Conservation (phyloP, 306 rosid species). For the Cucumis melo region DNA sequence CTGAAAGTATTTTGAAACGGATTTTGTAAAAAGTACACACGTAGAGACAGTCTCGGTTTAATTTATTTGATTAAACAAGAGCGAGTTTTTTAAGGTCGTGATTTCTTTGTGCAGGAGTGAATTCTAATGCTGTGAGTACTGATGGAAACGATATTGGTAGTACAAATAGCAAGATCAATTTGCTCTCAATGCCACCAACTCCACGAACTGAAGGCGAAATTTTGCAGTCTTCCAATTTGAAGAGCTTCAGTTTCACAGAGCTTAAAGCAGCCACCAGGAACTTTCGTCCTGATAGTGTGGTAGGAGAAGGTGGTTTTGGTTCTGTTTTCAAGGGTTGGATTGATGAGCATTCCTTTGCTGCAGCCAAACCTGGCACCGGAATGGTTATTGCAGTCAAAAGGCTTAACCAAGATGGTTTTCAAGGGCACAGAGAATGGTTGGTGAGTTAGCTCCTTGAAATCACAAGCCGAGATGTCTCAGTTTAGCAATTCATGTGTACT, state of each 20-base stretch:
- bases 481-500: not conserved
- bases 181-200: slow-evolving; percentile 12
- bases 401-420: slow-evolving; percentile 46
- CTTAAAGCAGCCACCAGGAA: slow-evolving; percentile 44
- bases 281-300: slow-evolving; percentile 49
- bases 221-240: slow-evolving; percentile 22
- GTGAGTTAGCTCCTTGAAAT: slow-evolving; percentile 24
- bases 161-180: slow-evolving; percentile 16
- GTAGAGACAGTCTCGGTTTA: not conserved
- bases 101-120: slow-evolving; percentile 24
- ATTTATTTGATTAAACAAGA: not conserved
- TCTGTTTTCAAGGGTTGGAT: slow-evolving; percentile 70
- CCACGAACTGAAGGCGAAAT: slow-evolving; percentile 33
- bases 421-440: slow-evolving; percentile 76
- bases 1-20: not conserved
- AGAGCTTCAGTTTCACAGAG: slow-evolving; percentile 27
- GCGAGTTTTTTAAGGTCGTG: not conserved
- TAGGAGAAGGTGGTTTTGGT: slow-evolving; percentile 72
- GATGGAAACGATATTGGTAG: slow-evolving; percentile 16
- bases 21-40: not conserved
- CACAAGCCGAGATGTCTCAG: not conserved
- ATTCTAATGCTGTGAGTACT: slow-evolving; percentile 19
- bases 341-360: slow-evolving; percentile 31
- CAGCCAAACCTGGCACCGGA: slow-evolving; percentile 56
- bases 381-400: slow-evolving; percentile 58